These are phyloP conservation scores for Apiospora arundinis DNA, from an alignment of 2,329 filamentous ascomycete species.

Conservation along the genomic window DNA sequence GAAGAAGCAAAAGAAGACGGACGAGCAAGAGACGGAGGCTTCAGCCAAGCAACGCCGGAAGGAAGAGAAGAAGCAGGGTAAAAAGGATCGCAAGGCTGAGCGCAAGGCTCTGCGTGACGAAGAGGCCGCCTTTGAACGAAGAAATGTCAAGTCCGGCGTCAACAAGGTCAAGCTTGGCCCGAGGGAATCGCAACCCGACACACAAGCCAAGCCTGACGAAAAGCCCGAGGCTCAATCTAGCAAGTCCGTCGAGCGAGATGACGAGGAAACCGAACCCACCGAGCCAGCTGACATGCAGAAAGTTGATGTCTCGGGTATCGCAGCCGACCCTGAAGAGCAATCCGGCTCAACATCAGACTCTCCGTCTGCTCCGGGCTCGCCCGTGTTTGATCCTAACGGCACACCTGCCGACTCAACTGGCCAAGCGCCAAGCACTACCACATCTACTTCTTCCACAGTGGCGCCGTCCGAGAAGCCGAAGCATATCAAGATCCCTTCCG, in stretches of 20 bases:
- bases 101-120: constrained; percentile 44
- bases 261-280: constrained; percentile 30
- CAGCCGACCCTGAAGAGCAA: constrained; percentile 47
- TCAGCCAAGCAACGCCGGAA: constrained; percentile 51
- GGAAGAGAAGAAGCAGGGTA: constrained; percentile 58
- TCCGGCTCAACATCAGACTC: constrained; percentile 38
- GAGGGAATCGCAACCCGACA: constrained; percentile 37
- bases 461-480: constrained; percentile 67
- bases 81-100: constrained; percentile 52
- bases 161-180: constrained; percentile 43
- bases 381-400: constrained; percentile 63
- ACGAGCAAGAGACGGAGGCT: constrained; percentile 61
- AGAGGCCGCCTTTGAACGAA: constrained; percentile 48
- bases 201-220: constrained; percentile 27
- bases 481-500: constrained; percentile 70
- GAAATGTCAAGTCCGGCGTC: constrained; percentile 43
- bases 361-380: constrained; percentile 62
- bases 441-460: constrained; percentile 72
- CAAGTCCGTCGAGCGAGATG: constrained; percentile 21
- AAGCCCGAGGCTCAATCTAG: constrained; percentile 17
- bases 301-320: constrained; percentile 54
- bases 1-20: constrained; percentile 43
- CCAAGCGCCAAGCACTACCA: constrained; percentile 64
- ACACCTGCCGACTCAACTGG: constrained; percentile 47
- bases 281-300: constrained; percentile 52